A percentile compares a stretch with the other conserved stretches of the same genome.
These are phyloP conservation scores for Axilococcus clingmanii DNA, from an alignment of 139 green algal species.

Conservation along the genomic window DNA sequence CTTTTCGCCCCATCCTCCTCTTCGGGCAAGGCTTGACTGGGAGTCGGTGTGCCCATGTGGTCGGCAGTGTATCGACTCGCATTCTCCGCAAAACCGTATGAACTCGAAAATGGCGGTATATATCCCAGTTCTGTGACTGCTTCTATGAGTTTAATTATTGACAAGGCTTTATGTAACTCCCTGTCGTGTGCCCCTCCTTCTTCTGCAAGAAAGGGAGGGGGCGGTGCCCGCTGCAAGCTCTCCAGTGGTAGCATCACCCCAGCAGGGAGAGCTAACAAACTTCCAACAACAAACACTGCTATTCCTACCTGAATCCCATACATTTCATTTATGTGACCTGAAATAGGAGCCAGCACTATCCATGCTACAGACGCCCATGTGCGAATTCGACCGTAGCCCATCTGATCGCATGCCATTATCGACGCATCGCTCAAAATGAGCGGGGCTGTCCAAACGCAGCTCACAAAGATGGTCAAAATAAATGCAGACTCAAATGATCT, in stretches of 20 bases:
- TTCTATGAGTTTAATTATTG: not conserved
- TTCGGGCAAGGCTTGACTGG: no score
- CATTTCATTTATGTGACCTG: not conserved
- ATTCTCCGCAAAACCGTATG: not conserved
- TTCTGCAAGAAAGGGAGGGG: not conserved
- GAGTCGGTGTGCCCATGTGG: no score
- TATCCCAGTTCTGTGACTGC: not conserved
- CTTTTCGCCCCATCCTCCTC: no score
- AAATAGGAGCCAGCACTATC: not conserved
- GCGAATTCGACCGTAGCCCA: not conserved
- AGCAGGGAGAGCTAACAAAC: not conserved
- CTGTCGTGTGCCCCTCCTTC: not conserved
- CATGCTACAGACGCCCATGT: not conserved
- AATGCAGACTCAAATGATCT: not conserved
- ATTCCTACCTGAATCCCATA: not conserved
- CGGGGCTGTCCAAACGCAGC: not conserved
- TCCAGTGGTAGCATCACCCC: not conserved
- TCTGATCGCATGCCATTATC: not conserved
- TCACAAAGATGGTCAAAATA: not conserved
- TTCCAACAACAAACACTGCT: not conserved
- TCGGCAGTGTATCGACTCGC: not conserved
- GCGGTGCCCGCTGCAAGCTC: not conserved
- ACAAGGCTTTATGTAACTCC: not conserved
- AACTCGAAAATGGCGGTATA: not conserved
- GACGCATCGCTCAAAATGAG: not conserved